Base-by-base conservation (phyloP, 306 rosid species). In the Acacia melanoxylon region DNA sequence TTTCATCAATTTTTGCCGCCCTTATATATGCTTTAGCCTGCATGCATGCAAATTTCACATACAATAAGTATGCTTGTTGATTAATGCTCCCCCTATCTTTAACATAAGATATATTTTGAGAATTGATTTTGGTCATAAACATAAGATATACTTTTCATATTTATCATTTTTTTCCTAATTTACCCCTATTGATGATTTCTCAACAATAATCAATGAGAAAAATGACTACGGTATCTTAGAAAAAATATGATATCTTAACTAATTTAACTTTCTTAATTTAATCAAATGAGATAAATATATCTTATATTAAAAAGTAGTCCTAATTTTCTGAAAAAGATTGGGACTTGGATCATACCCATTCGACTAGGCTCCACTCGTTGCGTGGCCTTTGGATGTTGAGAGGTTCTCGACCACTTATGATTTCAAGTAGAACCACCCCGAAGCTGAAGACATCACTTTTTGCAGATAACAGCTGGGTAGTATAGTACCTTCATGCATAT, bases 351-450 rank as follows among this genome's bases (percentile, higher is more conserved):
- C 86, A 51, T 91, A 95, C 97, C 98, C 97, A 93, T 85, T 95
- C 98, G 68, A 93, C 97, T 85, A 95, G 82, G 83, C 98, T 93
- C 95, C 98, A 93, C 86, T 93, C 95, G 1, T 77, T 86, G 58
- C 91, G 88, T 49, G 97, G 95, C 86, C 91, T 87, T 54, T 81
- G 91, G 75, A 91, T 88, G 89, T 95, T 84, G 44, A 95, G 93
- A 71, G 98, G 97, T 86, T 95, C 98, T 75, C 91, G 87, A 37
- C 97, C 97, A 22, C 90, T 87, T 70, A 95, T 88, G 24, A 95
- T 88, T 63, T 63, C 69, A 15, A 63, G 69, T 29, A 63, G 41
- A 15, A 63, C 41, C 69, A 63, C 69, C 1, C 69, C 69, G 15
- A 63, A 63, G 41, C 69, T 63, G 37, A 63, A 63, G 40, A 63